These are phyloP conservation scores for Penicillium riverlandense DNA, from an alignment of 495 filamentous ascomycete species.

Conservation along the genomic window DNA sequence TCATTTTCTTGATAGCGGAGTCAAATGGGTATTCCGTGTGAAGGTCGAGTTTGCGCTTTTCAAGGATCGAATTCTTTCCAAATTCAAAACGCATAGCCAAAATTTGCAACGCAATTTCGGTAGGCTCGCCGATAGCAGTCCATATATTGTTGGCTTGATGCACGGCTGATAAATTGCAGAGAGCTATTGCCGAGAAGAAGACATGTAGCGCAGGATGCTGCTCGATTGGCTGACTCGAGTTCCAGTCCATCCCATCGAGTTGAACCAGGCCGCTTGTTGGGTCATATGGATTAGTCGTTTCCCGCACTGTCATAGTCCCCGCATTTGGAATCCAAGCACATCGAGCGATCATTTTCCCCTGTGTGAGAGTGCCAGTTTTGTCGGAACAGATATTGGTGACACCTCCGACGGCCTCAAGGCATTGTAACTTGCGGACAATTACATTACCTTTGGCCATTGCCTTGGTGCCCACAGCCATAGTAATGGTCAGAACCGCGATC, in stretches of 20 bases:
- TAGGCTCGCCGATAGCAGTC: conserved; percentile 52
- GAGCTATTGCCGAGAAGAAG: conserved; percentile 47
- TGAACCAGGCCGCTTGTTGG: conserved; percentile 37
- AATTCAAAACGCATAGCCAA: conserved; percentile 49
- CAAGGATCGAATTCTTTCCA: neutral
- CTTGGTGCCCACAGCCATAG: conserved; percentile 55
- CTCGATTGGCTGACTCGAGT: conserved; percentile 11
- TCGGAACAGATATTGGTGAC: conserved; percentile 89
- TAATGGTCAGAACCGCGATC: conserved; percentile 59
- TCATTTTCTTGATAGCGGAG: conserved; percentile 54
- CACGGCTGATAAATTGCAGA: conserved; percentile 53
- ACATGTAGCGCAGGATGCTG: conserved; percentile 22
- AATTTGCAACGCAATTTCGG: conserved; percentile 56
- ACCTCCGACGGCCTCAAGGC: conserved; percentile 74
- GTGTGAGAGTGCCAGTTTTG: conserved; percentile 74
- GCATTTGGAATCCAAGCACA: conserved; percentile 61
- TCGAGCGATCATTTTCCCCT: conserved; percentile 74
- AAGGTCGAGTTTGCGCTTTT: conserved; percentile 29
- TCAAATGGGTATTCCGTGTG: conserved; percentile 53
- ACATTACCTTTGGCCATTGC: conserved; percentile 58
- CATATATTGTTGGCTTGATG: conserved; percentile 37
- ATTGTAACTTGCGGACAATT: conserved; percentile 56
- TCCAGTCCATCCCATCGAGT: conserved; percentile 21
- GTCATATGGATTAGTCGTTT: conserved; percentile 41
- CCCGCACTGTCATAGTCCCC: conserved; percentile 47